Evolutionary conservation across 371 early-diverging fungal genomes (phyloP), one percentile per base, ranked within the genome.

Genomic region (Dinochytrium kinnereticum): DNA sequence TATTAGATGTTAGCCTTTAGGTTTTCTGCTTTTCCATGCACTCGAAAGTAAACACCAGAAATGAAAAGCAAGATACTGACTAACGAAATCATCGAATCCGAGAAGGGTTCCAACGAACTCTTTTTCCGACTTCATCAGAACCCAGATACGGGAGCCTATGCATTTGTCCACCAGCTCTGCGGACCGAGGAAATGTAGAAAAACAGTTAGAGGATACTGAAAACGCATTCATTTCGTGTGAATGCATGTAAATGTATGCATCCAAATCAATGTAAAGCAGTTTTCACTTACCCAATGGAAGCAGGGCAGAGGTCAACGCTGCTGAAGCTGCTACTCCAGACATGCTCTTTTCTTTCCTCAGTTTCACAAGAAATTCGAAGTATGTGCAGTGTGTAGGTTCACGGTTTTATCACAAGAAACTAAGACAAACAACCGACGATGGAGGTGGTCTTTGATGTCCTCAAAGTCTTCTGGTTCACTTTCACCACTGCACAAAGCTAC

Each of bases 71-170:
- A 5, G 1, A 28, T 61, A 80, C 81, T 76, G 73, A 93, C 94
- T 98, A 78, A 97, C 98, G 86, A 90, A 98, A 84, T 98, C 98
- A 78, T 98, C 99, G 81, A 98, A 98, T n/a, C 97, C 97, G 3
- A 93, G 85, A 70, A 98, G 85, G 31, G 94, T 94, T 28, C 99
- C 99, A 28, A 91, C 90, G 76, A 97, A 97, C 84, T 98, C 99
- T 82, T 93, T 95, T 67, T 96, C 94, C 39, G 88, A 87, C 86
- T 96, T 97, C 96, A 98, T 95, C 65, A 96, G 82, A 1, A 98
- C 96, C 96, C 97, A 96, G 72, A 98, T 95, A 75, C 90, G 88
- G 55, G 96, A 96, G 24, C 98, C 98, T 75, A 98, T 96, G 85
- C 98, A 98, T 76, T 96, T 94, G 84, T 98, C 98, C 75, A 98